Evolutionary conservation across 306 rosid genomes (phyloP).

Genomic region (Quercus agrifolia): DNA sequence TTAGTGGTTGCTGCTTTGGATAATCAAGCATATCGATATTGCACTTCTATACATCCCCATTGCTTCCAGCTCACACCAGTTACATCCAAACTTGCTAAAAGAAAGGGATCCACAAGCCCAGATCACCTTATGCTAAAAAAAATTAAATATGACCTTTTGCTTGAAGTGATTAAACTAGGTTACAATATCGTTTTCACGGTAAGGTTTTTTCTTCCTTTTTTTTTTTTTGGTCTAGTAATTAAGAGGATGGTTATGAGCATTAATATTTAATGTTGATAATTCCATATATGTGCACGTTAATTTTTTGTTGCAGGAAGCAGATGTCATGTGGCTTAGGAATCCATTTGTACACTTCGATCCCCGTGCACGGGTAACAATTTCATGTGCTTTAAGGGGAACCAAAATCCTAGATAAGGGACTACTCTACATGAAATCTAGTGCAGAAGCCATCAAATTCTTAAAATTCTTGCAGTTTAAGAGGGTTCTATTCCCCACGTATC

Average conservation of each 20-base stretch:
- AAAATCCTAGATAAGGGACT: constrained; percentile 33
- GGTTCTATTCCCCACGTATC: constrained; percentile 24
- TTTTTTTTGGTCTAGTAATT: neutral
- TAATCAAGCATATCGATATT: constrained; percentile 30
- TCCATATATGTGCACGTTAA: neutral
- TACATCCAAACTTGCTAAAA: constrained; percentile 18
- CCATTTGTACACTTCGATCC: constrained; percentile 35
- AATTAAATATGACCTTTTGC: constrained; percentile 33
- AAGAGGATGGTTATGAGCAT: neutral
- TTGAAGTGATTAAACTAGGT: constrained; percentile 37
- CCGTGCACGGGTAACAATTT: constrained; percentile 17
- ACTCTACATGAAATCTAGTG: constrained; percentile 35
- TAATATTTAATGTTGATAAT: neutral
- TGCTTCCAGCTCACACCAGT: constrained; percentile 44
- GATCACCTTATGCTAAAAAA: constrained; percentile 8
- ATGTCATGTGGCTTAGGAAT: constrained; percentile 54
- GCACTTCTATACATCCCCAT: constrained; percentile 43
- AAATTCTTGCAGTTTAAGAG: constrained; percentile 29
- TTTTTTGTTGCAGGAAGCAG: constrained; percentile 45
- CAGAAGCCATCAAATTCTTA: constrained; percentile 25
- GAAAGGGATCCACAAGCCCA: neutral
- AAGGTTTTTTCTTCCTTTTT: neutral
- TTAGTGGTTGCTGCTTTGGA: constrained; percentile 44
- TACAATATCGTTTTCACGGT: constrained; percentile 56
- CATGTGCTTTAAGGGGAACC: constrained; percentile 20